Conservation (phyloP, 139 green algal species). For the Chlamydomonas sp. region DNA sequence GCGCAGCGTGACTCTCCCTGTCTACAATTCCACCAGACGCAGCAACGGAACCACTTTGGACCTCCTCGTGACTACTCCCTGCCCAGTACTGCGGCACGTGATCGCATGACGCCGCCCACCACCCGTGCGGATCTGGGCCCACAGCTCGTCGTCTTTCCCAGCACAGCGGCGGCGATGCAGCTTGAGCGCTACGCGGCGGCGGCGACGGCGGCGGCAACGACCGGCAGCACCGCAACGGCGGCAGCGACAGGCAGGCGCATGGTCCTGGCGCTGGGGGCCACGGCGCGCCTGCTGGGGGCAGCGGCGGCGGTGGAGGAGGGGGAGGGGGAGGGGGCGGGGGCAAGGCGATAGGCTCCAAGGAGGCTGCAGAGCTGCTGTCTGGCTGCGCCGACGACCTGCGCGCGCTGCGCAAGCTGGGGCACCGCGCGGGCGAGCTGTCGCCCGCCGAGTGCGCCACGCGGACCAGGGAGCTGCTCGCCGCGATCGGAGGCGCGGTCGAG, state of each 20-base stretch:
- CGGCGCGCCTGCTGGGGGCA: neutral
- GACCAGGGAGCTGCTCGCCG: conserved; percentile 28
- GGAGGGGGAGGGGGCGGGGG: neutral
- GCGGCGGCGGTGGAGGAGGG: too few relatives aligned
- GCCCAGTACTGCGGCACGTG: too few relatives aligned
- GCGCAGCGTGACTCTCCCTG: too few relatives aligned
- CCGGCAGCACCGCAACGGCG: neutral
- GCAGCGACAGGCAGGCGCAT: neutral
- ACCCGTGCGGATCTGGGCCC: too few relatives aligned
- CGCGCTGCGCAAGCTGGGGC: conserved; percentile 25
- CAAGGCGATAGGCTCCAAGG: neutral
- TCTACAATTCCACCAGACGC: too few relatives aligned
- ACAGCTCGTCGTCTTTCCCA: too few relatives aligned
- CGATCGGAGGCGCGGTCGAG: conserved; percentile 31
- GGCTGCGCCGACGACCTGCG: conserved; percentile 9
- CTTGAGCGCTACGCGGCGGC: too few relatives aligned
- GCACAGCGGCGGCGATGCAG: too few relatives aligned
- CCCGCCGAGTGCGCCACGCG: conserved; percentile 10
- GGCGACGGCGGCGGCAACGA: too few relatives aligned
- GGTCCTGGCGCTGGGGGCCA: neutral
- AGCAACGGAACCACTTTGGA: too few relatives aligned
- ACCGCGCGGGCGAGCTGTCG: conserved; percentile 10
- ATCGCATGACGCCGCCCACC: too few relatives aligned
- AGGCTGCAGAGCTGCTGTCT: conserved; percentile 13
- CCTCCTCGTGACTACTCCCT: too few relatives aligned